These are phyloP conservation scores for Mycena metata DNA, from an alignment of 768 basidiomycete species.

Conservation along the genomic window DNA sequence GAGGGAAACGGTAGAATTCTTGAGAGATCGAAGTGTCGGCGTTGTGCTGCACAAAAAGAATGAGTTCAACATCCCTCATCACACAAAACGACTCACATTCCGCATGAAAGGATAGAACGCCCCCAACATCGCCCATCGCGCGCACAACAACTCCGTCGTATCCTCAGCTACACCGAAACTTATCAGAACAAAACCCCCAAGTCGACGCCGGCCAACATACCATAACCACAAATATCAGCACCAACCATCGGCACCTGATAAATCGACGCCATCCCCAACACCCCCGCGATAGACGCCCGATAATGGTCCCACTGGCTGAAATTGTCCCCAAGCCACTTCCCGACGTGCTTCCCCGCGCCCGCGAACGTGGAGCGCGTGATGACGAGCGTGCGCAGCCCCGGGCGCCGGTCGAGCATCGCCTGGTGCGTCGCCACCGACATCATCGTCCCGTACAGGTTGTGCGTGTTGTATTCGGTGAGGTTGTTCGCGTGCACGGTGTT, in stretches of 20 bases:
- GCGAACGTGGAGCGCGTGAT: conserved; percentile 84
- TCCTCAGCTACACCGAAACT: conserved; percentile 56
- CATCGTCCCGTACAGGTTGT: conserved; percentile 80
- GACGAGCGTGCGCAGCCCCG: conserved; percentile 70
- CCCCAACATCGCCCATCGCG: conserved; percentile 82
- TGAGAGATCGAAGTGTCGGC: conserved; percentile 65
- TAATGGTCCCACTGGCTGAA: conserved; percentile 72
- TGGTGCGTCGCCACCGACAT: conserved; percentile 74
- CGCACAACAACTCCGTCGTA: conserved; percentile 77
- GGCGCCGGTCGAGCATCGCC: conserved; percentile 74
- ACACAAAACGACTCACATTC: conserved; percentile 60
- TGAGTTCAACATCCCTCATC: neutral
- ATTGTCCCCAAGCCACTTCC: conserved; percentile 84
- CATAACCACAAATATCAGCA: conserved; percentile 79
- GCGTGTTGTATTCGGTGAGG: conserved; percentile 70
- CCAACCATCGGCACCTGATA: conserved; percentile 85
- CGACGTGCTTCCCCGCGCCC: conserved; percentile 75
- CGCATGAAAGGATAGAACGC: conserved; percentile 88
- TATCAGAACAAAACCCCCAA: neutral
- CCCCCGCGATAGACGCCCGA: conserved; percentile 70
- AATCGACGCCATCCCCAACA: conserved; percentile 74
- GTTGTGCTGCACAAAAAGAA: conserved; percentile 26
- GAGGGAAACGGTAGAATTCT: conserved; percentile 78
- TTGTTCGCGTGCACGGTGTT: conserved; percentile 69
- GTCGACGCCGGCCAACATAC: conserved; percentile 49